phyloP scores from a whole-genome alignment of 345 rosid genomes.

The Gossypium stocksii region DNA sequence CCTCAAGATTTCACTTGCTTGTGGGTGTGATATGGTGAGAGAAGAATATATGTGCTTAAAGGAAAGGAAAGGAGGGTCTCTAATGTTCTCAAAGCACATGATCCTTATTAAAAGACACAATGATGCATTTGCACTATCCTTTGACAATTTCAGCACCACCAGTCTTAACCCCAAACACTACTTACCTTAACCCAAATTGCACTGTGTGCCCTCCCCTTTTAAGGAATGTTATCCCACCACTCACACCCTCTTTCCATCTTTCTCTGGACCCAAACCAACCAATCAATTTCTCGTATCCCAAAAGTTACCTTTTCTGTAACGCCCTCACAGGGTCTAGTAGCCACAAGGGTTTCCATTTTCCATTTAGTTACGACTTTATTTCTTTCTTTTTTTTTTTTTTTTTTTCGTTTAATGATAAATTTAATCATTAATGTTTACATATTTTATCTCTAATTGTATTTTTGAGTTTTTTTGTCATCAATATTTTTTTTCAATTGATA shows the following conservation, averaged over 20 bases:
- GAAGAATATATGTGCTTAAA: slow-evolving; percentile 31
- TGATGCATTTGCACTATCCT: slow-evolving; percentile 15
- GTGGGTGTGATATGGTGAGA: slow-evolving; percentile 26
- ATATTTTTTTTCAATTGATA: too few relatives aligned
- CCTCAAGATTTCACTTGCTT: slow-evolving; percentile 20
- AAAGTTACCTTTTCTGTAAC: background rate
- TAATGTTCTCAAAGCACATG: slow-evolving; percentile 25
- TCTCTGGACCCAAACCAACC: background rate
- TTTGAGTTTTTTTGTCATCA: too few relatives aligned
- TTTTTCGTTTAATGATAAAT: too few relatives aligned
- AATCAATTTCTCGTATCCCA: background rate
- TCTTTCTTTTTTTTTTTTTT: too few relatives aligned
- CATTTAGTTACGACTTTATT: too few relatives aligned
- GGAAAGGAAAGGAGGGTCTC: background rate
- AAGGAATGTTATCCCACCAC: slow-evolving; percentile 3
- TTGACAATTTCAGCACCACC: slow-evolving; percentile 12
- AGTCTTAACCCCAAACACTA: background rate
- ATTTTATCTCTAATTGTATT: too few relatives aligned
- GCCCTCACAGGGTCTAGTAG: background rate
- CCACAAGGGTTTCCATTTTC: too few relatives aligned
- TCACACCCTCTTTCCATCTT: background rate
- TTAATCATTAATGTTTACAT: too few relatives aligned
- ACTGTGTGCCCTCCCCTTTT: slow-evolving; percentile 28
- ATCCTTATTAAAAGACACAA: slow-evolving; percentile 11
- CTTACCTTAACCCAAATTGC: slow-evolving; percentile 18